Percentiles rank a stretch among this genome's conserved stretches.
Evolutionary conservation across 2,329 filamentous ascomycete species (phyloP).

Genomic region (Cladosporium halotolerans): DNA sequence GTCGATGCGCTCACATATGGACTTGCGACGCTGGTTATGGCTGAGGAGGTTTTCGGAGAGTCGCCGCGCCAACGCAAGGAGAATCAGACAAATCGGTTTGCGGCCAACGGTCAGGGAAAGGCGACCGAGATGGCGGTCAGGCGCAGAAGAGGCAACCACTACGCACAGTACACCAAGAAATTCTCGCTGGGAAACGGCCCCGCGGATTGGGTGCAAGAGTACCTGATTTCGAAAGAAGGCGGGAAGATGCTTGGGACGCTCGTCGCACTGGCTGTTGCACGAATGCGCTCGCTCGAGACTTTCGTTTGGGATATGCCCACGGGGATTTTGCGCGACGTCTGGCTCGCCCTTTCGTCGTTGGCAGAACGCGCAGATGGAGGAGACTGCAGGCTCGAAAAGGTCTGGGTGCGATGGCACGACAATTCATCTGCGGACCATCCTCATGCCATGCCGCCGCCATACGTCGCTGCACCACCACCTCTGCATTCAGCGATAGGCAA

Average conservation of each 20-base stretch:
- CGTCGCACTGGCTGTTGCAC: slow-evolving; percentile 69
- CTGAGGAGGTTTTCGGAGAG: slow-evolving; percentile 55
- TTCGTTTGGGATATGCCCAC: slow-evolving; percentile 90
- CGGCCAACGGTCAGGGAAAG: slow-evolving; percentile 16
- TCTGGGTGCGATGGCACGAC: slow-evolving; percentile 81
- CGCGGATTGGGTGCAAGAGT: slow-evolving; percentile 70
- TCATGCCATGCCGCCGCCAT: slow-evolving; percentile 16
- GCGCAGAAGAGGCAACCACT: slow-evolving; percentile 61
- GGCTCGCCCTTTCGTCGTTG: slow-evolving; percentile 68
- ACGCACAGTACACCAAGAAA: slow-evolving; percentile 71
- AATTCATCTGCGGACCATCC: slow-evolving; percentile 49
- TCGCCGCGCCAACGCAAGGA: slow-evolving; percentile 37
- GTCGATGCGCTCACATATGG: slow-evolving; percentile 81
- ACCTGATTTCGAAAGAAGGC: slow-evolving; percentile 73
- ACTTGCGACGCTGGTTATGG: slow-evolving; percentile 71
- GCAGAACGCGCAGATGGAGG: slow-evolving; percentile 55
- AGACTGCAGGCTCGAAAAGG: slow-evolving; percentile 61
- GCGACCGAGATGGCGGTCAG: slow-evolving; percentile 27
- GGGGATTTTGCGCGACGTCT: slow-evolving; percentile 72
- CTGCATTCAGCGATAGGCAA: slow-evolving; percentile 11
- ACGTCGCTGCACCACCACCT: slow-evolving; percentile 15
- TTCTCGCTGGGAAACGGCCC: slow-evolving; percentile 83
- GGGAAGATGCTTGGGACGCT: slow-evolving; percentile 86
- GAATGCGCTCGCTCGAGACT: slow-evolving; percentile 74
- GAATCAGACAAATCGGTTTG: slow-evolving; percentile 23